Evolutionary conservation across 257 asterid species (phyloP).

Genomic region (Capsicum baccatum): DNA sequence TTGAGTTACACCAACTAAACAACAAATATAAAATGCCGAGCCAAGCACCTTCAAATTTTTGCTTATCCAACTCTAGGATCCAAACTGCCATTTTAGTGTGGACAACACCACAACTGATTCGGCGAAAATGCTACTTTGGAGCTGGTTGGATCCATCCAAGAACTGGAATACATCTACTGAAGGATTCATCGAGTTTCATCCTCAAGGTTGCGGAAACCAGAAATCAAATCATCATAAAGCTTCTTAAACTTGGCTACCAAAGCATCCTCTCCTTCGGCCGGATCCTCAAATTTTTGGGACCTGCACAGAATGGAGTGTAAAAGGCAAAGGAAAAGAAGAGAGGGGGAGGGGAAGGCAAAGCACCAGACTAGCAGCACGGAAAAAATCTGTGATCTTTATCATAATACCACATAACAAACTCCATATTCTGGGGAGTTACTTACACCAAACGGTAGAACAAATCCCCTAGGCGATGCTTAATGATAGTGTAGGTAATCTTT

Average conservation of each 20-base stretch:
- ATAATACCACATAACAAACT: not conserved
- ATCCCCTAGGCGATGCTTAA: conserved; percentile 93
- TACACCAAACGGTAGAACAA: conserved; percentile 93
- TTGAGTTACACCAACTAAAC: not conserved
- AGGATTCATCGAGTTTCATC: conserved; percentile 78
- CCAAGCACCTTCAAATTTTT: conserved; percentile 9
- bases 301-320: conserved; percentile 44
- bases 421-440: conserved; percentile 43
- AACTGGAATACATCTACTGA: not conserved
- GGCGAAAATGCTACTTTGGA: not conserved
- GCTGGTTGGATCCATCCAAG: not conserved
- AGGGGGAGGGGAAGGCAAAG: not conserved
- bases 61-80: not conserved
- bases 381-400: not conserved
- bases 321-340: not conserved
- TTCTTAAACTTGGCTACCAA: conserved; percentile 77
- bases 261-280: conserved; percentile 92
- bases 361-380: not conserved
- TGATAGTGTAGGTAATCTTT: conserved; percentile 80
- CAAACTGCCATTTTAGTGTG: not conserved
- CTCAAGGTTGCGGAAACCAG: conserved; percentile 97
- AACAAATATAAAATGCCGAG: not conserved
- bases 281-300: conserved; percentile 98
- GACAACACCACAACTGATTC: conserved; percentile 16
- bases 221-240: conserved; percentile 80